Base-by-base conservation (phyloP, 164 flowering plant genomes). In the Sedum album region DNA sequence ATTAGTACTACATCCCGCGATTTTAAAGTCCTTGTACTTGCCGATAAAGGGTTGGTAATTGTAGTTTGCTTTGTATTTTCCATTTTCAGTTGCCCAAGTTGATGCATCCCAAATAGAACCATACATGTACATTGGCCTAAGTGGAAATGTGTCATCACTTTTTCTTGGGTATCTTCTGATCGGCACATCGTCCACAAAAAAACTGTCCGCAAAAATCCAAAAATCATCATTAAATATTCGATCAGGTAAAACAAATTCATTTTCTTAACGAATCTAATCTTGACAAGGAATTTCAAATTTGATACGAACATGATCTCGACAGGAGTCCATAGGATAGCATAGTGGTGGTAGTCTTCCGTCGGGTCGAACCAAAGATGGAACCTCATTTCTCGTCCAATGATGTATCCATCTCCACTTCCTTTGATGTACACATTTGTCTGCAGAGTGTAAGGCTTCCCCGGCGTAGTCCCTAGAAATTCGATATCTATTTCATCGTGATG, bases 71-170 rank as follows among this genome's bases (percentile, higher is more conserved):
- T 83, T 83, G 80, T 83, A 83, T 72, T 73, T 84, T 61, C 91
- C 91, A 25, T 76, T 72, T 65, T 93, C 98, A 0, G 98, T 93
- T 51, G 98, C 98, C 98, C 98, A 93, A 0, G 90, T 77, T 0
- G 98, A 93, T 0, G 98, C 98, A 60, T 93, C 98, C 98, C 98
- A 93, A 41, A 93, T 87, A 0, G 98, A 93, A 0, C 98, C 98
- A 31, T 91, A 91, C 2, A 77, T 77, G 83, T 82, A 89, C 98
- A 93, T 83, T 30, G 97, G 96, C 69, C 94, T 82, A 51, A 55
- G 5, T 0, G 97, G 97, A 72, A 86, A 93, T 49, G 96, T 83
- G 1, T 83, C 77, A n/a, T 80, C 88, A 26, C 80, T 83, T 76
- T 85, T 88, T 49, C 82, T 82, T 4, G 82, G 84, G 74, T 91